These are phyloP conservation scores for Ogataea parapolymorpha DNA, from an alignment of 805 yeast genomes.

Conservation along the genomic window DNA sequence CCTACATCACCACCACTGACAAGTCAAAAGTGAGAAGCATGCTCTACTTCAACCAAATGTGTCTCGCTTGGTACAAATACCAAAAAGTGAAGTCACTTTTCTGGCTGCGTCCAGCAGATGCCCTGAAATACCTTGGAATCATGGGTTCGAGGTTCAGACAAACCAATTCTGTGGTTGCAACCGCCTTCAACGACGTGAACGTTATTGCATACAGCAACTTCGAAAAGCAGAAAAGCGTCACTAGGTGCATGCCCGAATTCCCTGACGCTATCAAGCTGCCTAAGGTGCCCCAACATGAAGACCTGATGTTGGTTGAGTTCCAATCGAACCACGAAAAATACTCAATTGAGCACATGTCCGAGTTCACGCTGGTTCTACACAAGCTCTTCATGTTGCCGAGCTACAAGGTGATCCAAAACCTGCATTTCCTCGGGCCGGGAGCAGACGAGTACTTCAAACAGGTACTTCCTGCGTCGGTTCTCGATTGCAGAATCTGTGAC, in stretches of 20 bases:
- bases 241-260: slow-evolving; percentile 6
- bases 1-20: slow-evolving; percentile 39
- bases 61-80: slow-evolving; percentile 35
- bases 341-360: slow-evolving; percentile 40
- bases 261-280: slow-evolving; percentile 25
- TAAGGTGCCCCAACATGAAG: slow-evolving; percentile 17
- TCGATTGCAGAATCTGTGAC: slow-evolving; percentile 44
- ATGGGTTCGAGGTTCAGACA: slow-evolving; percentile 51
- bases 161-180: slow-evolving; percentile 62
- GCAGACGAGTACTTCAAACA: slow-evolving; percentile 51
- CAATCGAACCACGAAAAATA: slow-evolving; percentile 30
- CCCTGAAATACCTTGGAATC: slow-evolving; percentile 58
- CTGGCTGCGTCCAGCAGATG: slow-evolving; percentile 61
- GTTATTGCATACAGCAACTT: slow-evolving; percentile 47
- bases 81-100: slow-evolving; percentile 65
- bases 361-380: slow-evolving; percentile 66
- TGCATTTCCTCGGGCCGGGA: slow-evolving; percentile 74
- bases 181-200: slow-evolving; percentile 56
- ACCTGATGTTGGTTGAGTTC: slow-evolving; percentile 31
- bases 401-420: slow-evolving; percentile 41
- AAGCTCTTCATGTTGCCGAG: slow-evolving; percentile 47
- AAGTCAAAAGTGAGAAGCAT: slow-evolving; percentile 52
- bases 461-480: slow-evolving; percentile 36
- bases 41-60: slow-evolving; percentile 29
- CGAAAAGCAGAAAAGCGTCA: slow-evolving; percentile 13